Conservation (phyloP, 2,329 filamentous ascomycete species). For the Aschersonia sp. region DNA sequence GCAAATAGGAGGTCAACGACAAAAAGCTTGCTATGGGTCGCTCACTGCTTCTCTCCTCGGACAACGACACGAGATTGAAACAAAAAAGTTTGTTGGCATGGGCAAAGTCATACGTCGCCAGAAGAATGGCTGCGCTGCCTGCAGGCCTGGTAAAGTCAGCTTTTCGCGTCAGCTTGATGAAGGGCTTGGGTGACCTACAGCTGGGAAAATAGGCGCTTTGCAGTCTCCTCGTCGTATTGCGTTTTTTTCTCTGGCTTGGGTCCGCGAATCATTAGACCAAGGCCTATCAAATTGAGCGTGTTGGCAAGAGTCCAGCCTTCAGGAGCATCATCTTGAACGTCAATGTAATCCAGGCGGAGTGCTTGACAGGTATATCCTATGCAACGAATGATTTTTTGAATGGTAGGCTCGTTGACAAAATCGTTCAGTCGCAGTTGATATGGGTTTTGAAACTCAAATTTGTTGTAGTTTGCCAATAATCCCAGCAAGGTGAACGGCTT, state of each 20-base stretch:
- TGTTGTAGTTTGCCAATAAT: constrained; percentile 93
- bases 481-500: constrained; percentile 74
- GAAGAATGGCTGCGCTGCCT: constrained; percentile 61
- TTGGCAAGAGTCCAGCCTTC: constrained; percentile 76
- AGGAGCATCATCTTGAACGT: constrained; percentile 77
- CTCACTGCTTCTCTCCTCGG: constrained; percentile 50
- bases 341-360: constrained; percentile 63
- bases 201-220: constrained; percentile 65
- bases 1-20: constrained; percentile 80
- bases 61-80: constrained; percentile 58
- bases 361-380: constrained; percentile 58
- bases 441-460: constrained; percentile 96
- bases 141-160: constrained; percentile 45
- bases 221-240: constrained; percentile 60
- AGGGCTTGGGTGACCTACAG: constrained; percentile 41
- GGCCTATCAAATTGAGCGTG: constrained; percentile 71
- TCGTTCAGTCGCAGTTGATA: constrained; percentile 86
- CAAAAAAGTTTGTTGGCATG: constrained; percentile 94
- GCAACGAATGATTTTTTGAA: constrained; percentile 65
- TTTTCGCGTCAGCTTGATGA: too few species aligned
- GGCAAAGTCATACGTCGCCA: constrained; percentile 84
- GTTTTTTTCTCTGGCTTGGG: constrained; percentile 42
- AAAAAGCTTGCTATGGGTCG: constrained; percentile 69
- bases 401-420: constrained; percentile 84
- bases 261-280: constrained; percentile 60